Base-by-base conservation (phyloP, 2,329 filamentous ascomycete genomes). In the Leptographium wingfieldii region DNA sequence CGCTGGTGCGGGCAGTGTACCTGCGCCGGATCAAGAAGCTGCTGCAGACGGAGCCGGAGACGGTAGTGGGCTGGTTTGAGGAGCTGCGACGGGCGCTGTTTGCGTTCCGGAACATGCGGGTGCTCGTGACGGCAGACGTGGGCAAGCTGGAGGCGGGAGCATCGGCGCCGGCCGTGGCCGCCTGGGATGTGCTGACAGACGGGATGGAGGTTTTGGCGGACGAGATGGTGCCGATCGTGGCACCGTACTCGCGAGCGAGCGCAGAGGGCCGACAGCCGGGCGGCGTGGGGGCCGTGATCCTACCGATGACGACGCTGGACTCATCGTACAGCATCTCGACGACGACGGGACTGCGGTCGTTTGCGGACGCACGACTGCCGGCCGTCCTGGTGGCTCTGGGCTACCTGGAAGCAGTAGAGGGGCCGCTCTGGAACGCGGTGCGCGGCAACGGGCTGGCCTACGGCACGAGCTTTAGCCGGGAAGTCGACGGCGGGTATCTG, bases 401-500 rank as follows among this genome's bases (percentile, higher is more conserved):
- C 25, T 97, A 96, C 69, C 86, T 99, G 62, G 92, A 96, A 69
- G 86, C 91, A 0, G 88, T 95, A 22, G 94, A 99, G 72, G 94
- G 94, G 0, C 94, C 94, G 0, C 82, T 99, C 38, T 97, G 94
- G 92, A 87, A 87, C 64, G 90, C 90, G 0, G 88, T 97, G 56
- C 90, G 94, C 55, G 94, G 94, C 60, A 94, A 90, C 52, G 94
- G 94, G 53, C 84, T 97, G 58, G 94, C 94, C 0, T 99, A 99
- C 69, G 92, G 92, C 58, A 86, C 88, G 0, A 84, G 81, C 67
- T 95, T 97, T 69, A 80, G 80, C 53, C 85, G 88, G 54, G 87
- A 90, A 68, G 76, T 89, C 33, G 90, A 94, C 68, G 85, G 84
- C 1, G 94, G 92, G 3, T 83, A 88, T 56, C 75, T 96, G 57